Conservation (phyloP, 2,329 filamentous ascomycete species). For the Orbilia ellipsospora region DNA sequence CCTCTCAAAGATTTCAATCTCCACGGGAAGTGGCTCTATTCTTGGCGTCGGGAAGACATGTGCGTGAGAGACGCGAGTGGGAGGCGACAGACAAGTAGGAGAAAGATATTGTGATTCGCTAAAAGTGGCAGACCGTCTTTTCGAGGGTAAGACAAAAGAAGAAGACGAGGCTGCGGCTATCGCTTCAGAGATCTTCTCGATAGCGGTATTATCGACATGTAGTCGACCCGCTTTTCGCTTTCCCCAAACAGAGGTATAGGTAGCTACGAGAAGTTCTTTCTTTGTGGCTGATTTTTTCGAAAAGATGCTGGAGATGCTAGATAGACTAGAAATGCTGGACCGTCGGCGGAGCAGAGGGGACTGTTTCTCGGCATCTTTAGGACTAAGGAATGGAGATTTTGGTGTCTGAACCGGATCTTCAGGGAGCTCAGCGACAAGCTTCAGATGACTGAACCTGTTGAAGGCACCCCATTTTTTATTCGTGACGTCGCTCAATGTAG, state of each 20-base stretch:
- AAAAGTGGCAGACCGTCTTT: slow-evolving; percentile 26
- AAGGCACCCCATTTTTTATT: slow-evolving; percentile 56
- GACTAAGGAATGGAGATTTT: slow-evolving; percentile 42
- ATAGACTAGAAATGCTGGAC: slow-evolving; percentile 56
- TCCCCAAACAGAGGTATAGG: slow-evolving; percentile 57
- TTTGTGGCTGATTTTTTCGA: slow-evolving; percentile 46
- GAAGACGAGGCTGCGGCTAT: slow-evolving; percentile 28
- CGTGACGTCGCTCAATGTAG: slow-evolving; percentile 55
- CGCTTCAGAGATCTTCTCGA: slow-evolving; percentile 38
- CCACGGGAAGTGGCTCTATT: slow-evolving; percentile 17
- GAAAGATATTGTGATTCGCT: slow-evolving; percentile 31
- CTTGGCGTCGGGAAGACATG: slow-evolving; percentile 52
- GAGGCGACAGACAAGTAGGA: slow-evolving; percentile 22
- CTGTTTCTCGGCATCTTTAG: slow-evolving; percentile 40
- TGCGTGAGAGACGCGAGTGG: slow-evolving; percentile 34
- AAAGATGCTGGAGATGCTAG: slow-evolving; percentile 56
- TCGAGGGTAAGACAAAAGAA: slow-evolving; percentile 23
- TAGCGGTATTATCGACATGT: slow-evolving; percentile 55
- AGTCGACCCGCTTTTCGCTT: slow-evolving; percentile 57
- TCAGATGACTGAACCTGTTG: slow-evolving; percentile 57
- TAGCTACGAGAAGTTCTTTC: slow-evolving; percentile 56
- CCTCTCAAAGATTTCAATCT: slow-evolving; percentile 40
- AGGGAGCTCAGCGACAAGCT: slow-evolving; percentile 57
- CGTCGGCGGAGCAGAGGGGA: slow-evolving; percentile 40
- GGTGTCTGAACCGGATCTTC: slow-evolving; percentile 23